These are phyloP conservation scores for Malassezia arunalokei DNA, from an alignment of 1,284 basidiomycete species.

Conservation along the genomic window DNA sequence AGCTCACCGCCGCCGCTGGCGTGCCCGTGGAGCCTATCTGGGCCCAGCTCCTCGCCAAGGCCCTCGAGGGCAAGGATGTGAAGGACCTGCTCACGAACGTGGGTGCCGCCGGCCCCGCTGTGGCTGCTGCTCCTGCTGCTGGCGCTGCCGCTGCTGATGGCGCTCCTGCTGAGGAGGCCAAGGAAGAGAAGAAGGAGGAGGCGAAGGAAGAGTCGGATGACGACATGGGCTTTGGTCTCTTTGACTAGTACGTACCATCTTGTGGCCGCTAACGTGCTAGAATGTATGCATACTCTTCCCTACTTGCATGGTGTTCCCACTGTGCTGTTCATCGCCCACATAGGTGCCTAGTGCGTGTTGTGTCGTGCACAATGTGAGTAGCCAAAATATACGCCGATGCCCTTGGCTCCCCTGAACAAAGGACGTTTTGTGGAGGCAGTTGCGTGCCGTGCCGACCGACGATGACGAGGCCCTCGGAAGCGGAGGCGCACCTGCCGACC, in stretches of 20 bases:
- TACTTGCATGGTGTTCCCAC: conserved; percentile 11
- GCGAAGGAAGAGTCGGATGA: conserved; percentile 46
- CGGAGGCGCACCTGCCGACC: not conserved
- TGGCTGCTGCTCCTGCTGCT: conserved; percentile 51
- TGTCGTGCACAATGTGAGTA: no score
- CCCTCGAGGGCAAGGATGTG: conserved; percentile 92
- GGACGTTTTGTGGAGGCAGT: no score
- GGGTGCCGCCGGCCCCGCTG: conserved; percentile 61
- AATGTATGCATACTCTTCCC: not conserved
- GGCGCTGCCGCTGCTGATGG: conserved; percentile 55
- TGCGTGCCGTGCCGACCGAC: no score
- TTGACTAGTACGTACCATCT: conserved; percentile 14
- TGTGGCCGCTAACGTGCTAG: not conserved
- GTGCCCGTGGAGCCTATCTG: conserved; percentile 92
- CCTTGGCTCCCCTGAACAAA: no score
- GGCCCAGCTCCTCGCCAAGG: conserved; percentile 90
- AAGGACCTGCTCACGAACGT: conserved; percentile 88
- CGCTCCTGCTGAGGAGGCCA: conserved; percentile 62
- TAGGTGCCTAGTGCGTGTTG: no score
- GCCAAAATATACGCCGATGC: no score
- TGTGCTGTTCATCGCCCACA: not conserved
- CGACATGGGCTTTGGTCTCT: conserved; percentile 20
- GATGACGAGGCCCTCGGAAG: no score
- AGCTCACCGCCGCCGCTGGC: conserved; percentile 68
- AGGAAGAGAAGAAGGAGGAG: conserved; percentile 59